phyloP scores from a whole-genome alignment of 2,329 filamentous ascomycete species.

The Hymenoscyphus scutula region DNA sequence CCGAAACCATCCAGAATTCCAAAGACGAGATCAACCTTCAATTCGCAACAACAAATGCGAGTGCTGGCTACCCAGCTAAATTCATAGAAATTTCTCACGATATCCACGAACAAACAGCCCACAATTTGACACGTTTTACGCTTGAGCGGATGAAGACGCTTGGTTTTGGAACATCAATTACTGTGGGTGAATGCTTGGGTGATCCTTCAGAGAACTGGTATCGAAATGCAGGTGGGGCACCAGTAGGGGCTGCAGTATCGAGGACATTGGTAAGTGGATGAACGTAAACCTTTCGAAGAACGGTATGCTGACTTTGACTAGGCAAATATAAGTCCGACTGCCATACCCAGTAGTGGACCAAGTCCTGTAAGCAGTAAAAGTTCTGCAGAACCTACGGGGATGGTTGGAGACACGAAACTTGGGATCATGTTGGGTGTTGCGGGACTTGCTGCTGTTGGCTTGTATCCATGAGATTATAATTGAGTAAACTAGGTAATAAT shows the following conservation, averaged over 20 bases:
- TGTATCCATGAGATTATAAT: not conserved
- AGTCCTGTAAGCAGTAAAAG: not conserved
- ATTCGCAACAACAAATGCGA: not conserved
- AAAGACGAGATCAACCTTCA: conserved; percentile 38
- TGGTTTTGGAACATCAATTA: conserved; percentile 38
- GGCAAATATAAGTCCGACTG: not conserved
- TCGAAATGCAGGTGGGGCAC: conserved; percentile 1
- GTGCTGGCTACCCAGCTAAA: conserved; percentile 2
- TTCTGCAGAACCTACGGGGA: not conserved
- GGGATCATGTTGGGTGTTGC: not conserved
- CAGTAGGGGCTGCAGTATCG: not conserved
- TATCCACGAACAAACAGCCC: conserved; percentile 35
- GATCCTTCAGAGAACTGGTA: conserved; percentile 45
- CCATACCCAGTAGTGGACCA: not conserved
- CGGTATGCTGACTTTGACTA: not conserved
- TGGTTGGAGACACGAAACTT: not conserved
- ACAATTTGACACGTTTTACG: conserved; percentile 35
- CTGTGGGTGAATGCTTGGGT: conserved; percentile 44
- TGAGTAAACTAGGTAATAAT: not conserved
- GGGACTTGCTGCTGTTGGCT: not conserved
- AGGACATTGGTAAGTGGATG: not conserved
- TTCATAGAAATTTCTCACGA: conserved; percentile 39
- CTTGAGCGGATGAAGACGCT: conserved; percentile 32
- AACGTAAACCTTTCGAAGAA: not conserved
- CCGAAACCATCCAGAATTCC: conserved; percentile 42